Base-by-base conservation (phyloP, 768 basidiomycete species). In the Mrakia hoshinonis region DNA sequence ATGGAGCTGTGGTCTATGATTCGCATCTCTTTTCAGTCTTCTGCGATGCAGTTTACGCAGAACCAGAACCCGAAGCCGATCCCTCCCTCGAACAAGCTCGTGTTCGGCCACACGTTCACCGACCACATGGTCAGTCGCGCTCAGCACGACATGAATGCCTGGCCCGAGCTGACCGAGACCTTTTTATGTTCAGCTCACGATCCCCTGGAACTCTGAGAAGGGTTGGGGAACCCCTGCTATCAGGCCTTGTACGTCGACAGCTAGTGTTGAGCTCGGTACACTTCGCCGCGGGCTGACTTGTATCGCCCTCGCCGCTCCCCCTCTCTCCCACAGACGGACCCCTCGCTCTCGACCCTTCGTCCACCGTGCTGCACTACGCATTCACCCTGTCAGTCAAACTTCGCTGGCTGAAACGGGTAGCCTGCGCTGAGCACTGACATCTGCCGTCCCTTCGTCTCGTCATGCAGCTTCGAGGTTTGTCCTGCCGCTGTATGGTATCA, bases 321-420 rank as follows among this genome's bases (percentile, higher is more conserved):
- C 36, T 31, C 64, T 71, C 13, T 31, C 9, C 6, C 34, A 2
- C 74, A 89, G 89, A 93, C 78, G 88, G 85, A 3, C 88, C 89
- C 7, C 81, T 93, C 48, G 76, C 81, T 22, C 81, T 93, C 24
- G 88, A 91, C 73, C 92, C 91, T 7, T 89, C 89, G 76, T 84
- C 82, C 78, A 85, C 90, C 72, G 93, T 93, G 24, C 82, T 98
- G 71, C 94, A 98, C 79, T 97, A 98, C 81, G 92, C 92, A 0
- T 91, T 92, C 88, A 58, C 83, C 88, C 58, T 95, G 79, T 79
- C 48, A 74, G 79, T 74, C 39, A n/a, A 34, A n/a, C 18, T 4
- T 0, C 52, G 2, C 36, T 31, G 13, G 24, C 36, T 67, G 20
- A n/a, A 10, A 12, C 46, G 26, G 7, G 46, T 1, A 55, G n/a